Conservation (phyloP, 1,284 basidiomycete genomes). For the Tylopilus sp. region DNA sequence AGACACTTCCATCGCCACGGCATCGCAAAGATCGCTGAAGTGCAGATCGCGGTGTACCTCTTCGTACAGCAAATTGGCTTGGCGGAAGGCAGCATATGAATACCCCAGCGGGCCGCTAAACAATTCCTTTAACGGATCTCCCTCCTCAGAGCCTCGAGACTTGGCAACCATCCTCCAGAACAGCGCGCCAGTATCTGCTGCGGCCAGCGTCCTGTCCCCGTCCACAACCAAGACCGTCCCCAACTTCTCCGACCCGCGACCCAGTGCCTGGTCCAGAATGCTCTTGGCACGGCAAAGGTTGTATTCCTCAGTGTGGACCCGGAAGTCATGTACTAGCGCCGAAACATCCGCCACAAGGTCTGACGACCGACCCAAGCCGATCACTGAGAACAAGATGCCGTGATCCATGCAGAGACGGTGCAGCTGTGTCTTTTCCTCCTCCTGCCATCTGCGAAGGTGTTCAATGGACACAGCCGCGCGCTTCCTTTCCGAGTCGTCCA, state of each 20-base stretch:
- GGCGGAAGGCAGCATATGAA: conserved; percentile 17
- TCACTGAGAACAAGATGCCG: conserved; percentile 20
- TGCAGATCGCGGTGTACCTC: conserved; percentile 18
- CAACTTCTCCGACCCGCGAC: conserved; percentile 14
- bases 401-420: conserved; percentile 21
- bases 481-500: conserved; percentile 12
- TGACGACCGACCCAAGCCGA: conserved; percentile 13
- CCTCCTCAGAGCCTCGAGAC: conserved; percentile 16
- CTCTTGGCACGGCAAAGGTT: conserved; percentile 18
- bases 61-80: conserved; percentile 14
- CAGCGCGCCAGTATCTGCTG: conserved; percentile 16
- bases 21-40: conserved; percentile 18
- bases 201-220: conserved; percentile 19
- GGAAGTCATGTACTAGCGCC: conserved; percentile 12
- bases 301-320: conserved; percentile 15
- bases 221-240: conserved; percentile 20
- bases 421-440: conserved; percentile 22
- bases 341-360: conserved; percentile 20
- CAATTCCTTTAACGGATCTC: conserved; percentile 16
- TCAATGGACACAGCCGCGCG: conserved; percentile 14
- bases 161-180: conserved; percentile 18
- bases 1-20: conserved; percentile 17
- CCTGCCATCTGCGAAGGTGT: conserved; percentile 22
- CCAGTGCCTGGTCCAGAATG: conserved; percentile 18
- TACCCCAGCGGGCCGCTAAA: conserved; percentile 19